Evolutionary conservation across 2,329 filamentous ascomycete species (phyloP).

Genomic region (Sporothrix globosa): DNA sequence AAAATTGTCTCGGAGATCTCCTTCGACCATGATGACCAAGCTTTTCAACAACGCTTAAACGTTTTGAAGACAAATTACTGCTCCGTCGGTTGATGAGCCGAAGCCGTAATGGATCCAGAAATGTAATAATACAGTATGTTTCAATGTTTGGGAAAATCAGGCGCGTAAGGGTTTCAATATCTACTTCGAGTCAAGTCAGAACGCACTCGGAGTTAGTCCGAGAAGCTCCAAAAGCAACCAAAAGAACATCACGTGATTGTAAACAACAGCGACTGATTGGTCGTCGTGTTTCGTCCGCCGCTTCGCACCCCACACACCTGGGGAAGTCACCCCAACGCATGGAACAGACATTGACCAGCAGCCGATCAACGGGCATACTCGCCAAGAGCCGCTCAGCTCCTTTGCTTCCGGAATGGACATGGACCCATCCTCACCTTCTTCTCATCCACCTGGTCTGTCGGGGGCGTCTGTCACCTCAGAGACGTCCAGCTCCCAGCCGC

Average conservation of each 20-base stretch:
- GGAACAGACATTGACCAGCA: background rate
- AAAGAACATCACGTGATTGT: conserved; percentile 3
- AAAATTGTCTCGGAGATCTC: background rate
- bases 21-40: conserved; percentile 1
- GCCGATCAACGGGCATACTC: background rate
- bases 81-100: conserved; percentile 1
- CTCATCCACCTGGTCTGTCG: background rate
- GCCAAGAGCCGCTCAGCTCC: background rate
- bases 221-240: background rate
- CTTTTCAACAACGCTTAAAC: background rate
- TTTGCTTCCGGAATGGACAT: background rate
- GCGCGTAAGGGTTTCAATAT: no score
- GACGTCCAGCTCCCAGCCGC: background rate
- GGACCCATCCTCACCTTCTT: background rate
- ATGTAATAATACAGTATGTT: no score
- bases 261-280: background rate
- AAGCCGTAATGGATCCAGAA: no score
- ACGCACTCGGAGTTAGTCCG: background rate
- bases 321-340: background rate
- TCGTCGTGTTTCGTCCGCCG: background rate
- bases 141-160: no score
- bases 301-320: background rate
- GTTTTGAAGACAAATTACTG: background rate
- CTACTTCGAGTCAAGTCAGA: background rate
- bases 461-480: conserved; percentile 8